Evolutionary conservation across 148 eudicot genomes (phyloP).

Genomic region (Linanthus parryae): DNA sequence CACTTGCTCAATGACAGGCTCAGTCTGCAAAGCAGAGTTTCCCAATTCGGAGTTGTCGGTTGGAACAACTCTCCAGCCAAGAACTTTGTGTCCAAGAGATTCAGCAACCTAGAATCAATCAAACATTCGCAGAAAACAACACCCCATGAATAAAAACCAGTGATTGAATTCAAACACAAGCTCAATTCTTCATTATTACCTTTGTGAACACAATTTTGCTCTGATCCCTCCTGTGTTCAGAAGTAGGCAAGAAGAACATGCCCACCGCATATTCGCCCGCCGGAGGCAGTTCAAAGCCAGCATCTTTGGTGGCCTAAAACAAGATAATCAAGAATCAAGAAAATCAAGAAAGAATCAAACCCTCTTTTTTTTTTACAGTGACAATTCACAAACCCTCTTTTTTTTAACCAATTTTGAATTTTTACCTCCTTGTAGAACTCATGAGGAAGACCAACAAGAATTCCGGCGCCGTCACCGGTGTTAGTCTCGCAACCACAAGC

Average conservation of each 20-base stretch:
- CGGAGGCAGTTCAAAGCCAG: conserved; percentile 79
- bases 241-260: conserved; percentile 98
- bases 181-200: too few relatives aligned
- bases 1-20: conserved; percentile 95
- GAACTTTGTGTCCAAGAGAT: conserved; percentile 94
- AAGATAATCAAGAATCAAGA: conserved; percentile 5
- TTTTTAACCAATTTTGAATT: too few relatives aligned
- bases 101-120: conserved; percentile 69
- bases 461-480: conserved; percentile 99
- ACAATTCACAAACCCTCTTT: not conserved
- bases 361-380: not conserved
- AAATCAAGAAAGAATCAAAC: not conserved
- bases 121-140: not conserved
- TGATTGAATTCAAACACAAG: too few relatives aligned
- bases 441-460: conserved; percentile 93
- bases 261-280: conserved; percentile 92
- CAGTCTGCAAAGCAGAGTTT: conserved; percentile 85
- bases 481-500: conserved; percentile 99
- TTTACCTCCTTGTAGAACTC: conserved; percentile 75
- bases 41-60: conserved; percentile 96
- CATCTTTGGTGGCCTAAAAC: conserved; percentile 67
- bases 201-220: conserved; percentile 91
- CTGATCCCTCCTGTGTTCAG: conserved; percentile 68
- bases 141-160: too few relatives aligned
- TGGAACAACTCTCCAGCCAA: conserved; percentile 95